phyloP scores from a whole-genome alignment of 352 stramenopile species.

The Globisporangium uncinulatum region DNA sequence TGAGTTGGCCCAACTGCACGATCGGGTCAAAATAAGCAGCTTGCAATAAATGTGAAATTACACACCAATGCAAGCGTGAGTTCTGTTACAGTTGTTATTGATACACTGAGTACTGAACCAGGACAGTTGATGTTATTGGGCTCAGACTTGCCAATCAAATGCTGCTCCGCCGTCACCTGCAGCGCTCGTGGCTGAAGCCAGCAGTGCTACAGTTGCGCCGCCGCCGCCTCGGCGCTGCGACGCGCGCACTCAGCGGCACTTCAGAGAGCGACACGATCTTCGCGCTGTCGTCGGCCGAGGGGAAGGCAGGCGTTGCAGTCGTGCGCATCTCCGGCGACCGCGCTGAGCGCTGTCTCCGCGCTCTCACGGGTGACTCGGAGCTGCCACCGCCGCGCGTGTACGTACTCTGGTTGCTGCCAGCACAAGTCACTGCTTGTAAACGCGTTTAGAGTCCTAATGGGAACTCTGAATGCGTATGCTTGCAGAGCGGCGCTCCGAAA shows the following conservation, averaged over 20 bases:
- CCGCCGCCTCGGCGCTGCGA: background rate
- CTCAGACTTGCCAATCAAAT: background rate
- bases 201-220: background rate
- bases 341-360: constrained; percentile 57
- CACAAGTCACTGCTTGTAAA: too few relatives aligned
- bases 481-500: constrained; percentile 57
- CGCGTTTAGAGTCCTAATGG: too few relatives aligned
- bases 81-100: too few relatives aligned
- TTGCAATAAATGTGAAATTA: background rate
- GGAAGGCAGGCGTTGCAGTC: constrained; percentile 83
- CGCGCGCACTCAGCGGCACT: constrained; percentile 3
- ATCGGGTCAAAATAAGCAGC: background rate
- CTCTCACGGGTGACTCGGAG: constrained; percentile 33
- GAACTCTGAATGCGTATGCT: too few relatives aligned
- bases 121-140: background rate
- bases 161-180: background rate
- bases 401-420: constrained; percentile 1
- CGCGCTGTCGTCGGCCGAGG: constrained; percentile 83
- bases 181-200: background rate
- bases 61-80: background rate
- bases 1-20: too few relatives aligned
- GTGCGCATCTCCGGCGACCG: constrained; percentile 83
- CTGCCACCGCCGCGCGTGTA: constrained; percentile 50
- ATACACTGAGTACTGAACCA: background rate
- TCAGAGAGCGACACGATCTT: constrained; percentile 87